Conservation (phyloP, 1,284 basidiomycete genomes). For the Hymenochaete sp. region DNA sequence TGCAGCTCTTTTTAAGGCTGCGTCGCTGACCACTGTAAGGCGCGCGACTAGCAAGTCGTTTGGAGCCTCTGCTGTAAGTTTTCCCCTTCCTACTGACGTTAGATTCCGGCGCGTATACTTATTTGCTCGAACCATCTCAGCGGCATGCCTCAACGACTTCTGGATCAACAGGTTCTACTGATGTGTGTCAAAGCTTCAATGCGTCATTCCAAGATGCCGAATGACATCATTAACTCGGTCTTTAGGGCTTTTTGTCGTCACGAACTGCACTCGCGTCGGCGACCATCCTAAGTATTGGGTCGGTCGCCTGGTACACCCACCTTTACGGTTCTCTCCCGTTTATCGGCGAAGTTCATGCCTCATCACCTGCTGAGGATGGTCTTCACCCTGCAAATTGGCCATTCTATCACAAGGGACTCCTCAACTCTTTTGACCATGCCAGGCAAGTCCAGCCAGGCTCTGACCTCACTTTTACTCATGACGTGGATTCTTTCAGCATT, state of each 20-base stretch:
- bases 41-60: conserved; percentile 16
- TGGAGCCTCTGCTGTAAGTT: conserved; percentile 9
- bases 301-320: conserved; percentile 94
- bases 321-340: conserved; percentile 86
- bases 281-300: conserved; percentile 75
- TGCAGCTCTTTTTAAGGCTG: conserved; percentile 16
- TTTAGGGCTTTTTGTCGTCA: conserved; percentile 53
- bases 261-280: conserved; percentile 72
- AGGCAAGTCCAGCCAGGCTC: conserved; percentile 39
- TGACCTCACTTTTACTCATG: conserved; percentile 10
- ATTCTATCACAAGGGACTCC: conserved; percentile 82
- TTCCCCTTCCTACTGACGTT: not conserved
- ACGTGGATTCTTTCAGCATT: conserved; percentile 49
- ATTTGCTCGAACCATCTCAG: not conserved
- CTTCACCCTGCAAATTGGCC: conserved; percentile 86
- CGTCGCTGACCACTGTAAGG: conserved; percentile 12
- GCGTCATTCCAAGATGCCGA: not conserved
- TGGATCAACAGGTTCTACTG: conserved; percentile 5
- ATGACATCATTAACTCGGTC: conserved; percentile 20
- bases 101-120: not conserved
- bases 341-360: conserved; percentile 82
- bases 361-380: conserved; percentile 87
- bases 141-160: conserved; percentile 16
- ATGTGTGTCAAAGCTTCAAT: not conserved
- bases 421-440: conserved; percentile 94